Base-by-base conservation (phyloP, 2,329 filamentous ascomycete genomes). In the Hypoxylon sp. region DNA sequence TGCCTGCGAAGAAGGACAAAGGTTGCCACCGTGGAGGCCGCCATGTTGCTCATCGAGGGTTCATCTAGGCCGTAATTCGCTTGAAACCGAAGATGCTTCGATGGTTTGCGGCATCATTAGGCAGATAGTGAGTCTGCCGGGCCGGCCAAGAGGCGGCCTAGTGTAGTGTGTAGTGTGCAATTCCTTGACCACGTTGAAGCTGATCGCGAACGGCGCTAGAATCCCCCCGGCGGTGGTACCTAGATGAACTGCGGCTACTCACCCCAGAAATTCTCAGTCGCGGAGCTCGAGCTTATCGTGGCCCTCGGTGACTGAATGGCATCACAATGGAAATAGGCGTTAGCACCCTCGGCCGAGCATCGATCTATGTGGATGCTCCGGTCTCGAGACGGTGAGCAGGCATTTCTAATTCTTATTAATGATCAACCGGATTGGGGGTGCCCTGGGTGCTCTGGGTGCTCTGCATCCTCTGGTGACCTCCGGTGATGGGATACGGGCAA, bases 11-110 rank as follows among this genome's bases (percentile, higher is more conserved):
- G 56, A 51, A 29, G 51, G 35, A 54, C 15, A 55, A 47, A 15
- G 19, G 48, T 57, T 62, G 60, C 60, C 55, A 32, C 46, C 37
- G 21, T 50, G 47, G 66, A 67, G 66, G 69, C 61, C 57, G 63
- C 57, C 60, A 15, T 56, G 42, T 56, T 32, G 39, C 32, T 37
- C 17, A 27, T 51, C 44, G 67, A 63, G 27, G 27, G 42, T 59
- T 63, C 44, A 58, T 51, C 42, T 53, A 32, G 35, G 32, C 29
- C 29, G 32, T 61, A 44, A 69, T 67, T 71, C 63, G 66, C 57
- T 58, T 50, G 61, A 71, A 61, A 59, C 66, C 66, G 69, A 69
- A 31, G 62, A 66, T 24, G 44, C 53, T 39, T 68, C 62, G 42
- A 56, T 42, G 29, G 47, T 62, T 66, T 58, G 61, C 50, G 39